Conservation (phyloP, 805 yeast species). For the Hanseniaspora vineae region DNA sequence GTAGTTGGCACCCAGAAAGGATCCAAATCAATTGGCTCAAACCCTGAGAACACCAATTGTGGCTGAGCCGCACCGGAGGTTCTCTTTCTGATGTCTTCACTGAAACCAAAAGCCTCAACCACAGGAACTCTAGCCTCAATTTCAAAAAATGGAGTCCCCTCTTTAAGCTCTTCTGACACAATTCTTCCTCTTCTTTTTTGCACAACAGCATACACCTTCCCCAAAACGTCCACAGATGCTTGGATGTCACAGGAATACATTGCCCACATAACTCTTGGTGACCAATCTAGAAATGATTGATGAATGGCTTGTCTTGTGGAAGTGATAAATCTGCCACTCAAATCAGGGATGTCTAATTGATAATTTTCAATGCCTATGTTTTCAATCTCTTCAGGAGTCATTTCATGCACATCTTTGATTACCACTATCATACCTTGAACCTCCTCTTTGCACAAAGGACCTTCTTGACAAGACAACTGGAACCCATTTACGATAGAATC, state of each 20-base stretch:
- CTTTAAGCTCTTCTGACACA: conserved; percentile 88
- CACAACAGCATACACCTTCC: conserved; percentile 89
- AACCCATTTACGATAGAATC: conserved; percentile 70
- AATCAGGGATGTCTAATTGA: conserved; percentile 27
- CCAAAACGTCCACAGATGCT: conserved; percentile 86
- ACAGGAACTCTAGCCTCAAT: conserved; percentile 81
- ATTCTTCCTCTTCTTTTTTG: conserved; percentile 80
- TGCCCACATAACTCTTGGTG: conserved; percentile 85
- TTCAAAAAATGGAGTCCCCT: conserved; percentile 93
- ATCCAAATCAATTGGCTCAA: conserved; percentile 74
- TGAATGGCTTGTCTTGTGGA: conserved; percentile 64
- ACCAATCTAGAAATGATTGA: conserved; percentile 58
- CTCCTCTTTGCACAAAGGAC: conserved; percentile 83
- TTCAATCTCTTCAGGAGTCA: conserved; percentile 19
- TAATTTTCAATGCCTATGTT: conserved; percentile 13
- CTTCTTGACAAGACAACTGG: conserved; percentile 67
- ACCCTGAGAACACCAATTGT: conserved; percentile 83
- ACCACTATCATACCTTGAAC: conserved; percentile 66
- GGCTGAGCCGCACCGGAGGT: conserved; percentile 98
- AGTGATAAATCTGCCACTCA: conserved; percentile 63
- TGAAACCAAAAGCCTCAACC: conserved; percentile 90
- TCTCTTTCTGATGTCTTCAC: conserved; percentile 84
- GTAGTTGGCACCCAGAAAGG: conserved; percentile 99
- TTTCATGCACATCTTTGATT: conserved; percentile 27
- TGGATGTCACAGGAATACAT: conserved; percentile 92